These are phyloP conservation scores for Avena sativa DNA, from an alignment of 176 grass and related monocot genomes.

Conservation along the genomic window DNA sequence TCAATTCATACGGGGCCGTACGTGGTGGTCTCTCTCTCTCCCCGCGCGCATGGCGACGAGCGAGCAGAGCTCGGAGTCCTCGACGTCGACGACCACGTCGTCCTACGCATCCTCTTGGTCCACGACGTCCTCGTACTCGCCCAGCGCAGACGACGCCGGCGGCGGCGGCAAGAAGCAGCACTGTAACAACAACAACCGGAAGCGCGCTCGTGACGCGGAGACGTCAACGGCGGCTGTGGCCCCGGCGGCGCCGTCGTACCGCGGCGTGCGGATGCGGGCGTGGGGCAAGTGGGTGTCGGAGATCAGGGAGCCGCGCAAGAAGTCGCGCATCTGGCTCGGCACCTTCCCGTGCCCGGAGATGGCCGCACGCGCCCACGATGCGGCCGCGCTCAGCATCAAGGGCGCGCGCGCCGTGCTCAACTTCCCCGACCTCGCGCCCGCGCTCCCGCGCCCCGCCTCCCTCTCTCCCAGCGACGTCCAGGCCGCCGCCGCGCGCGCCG, in stretches of 20 bases:
- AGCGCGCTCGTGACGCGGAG: not conserved
- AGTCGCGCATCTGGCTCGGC: slow-evolving; percentile 97
- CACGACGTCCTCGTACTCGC: slow-evolving; percentile 40
- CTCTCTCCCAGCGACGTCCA: slow-evolving; percentile 80
- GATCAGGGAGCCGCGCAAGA: slow-evolving; percentile 97
- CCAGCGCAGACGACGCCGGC: not conserved
- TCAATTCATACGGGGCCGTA: not conserved
- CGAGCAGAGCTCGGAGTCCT: slow-evolving; percentile 44
- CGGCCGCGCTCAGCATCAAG: slow-evolving; percentile 84
- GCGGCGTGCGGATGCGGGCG: slow-evolving; percentile 79
- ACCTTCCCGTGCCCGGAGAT: slow-evolving; percentile 87
- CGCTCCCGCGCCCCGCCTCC: slow-evolving; percentile 61
- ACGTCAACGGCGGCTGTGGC: no score
- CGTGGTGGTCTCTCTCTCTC: not conserved
- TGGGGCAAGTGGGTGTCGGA: slow-evolving; percentile 99
- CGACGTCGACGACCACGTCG: slow-evolving; percentile 8
- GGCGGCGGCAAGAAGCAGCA: slow-evolving; percentile 10
- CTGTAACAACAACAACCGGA: slow-evolving; percentile 1
- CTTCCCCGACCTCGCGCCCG: slow-evolving; percentile 74
- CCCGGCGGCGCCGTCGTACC: slow-evolving; percentile 42
- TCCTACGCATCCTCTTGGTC: slow-evolving; percentile 34
- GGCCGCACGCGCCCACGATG: slow-evolving; percentile 93
- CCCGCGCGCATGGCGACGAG: slow-evolving; percentile 17
- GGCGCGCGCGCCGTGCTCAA: slow-evolving; percentile 77
- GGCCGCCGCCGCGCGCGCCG: slow-evolving; percentile 77